These are phyloP conservation scores for Kwoniella shivajii DNA, from an alignment of 1,284 basidiomycete genomes.

Conservation along the genomic window DNA sequence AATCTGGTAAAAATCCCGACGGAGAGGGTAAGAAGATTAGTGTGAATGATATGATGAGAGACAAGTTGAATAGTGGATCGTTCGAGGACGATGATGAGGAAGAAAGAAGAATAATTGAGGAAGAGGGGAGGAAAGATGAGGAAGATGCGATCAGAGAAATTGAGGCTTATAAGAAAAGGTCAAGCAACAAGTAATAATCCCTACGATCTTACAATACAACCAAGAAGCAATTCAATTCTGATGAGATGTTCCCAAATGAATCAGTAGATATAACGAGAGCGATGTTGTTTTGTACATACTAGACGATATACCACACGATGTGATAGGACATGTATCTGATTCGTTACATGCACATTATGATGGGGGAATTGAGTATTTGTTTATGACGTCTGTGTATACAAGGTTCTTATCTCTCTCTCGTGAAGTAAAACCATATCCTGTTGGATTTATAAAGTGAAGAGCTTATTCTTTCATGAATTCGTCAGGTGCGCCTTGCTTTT, in stretches of 20 bases:
- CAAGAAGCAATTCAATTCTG: neutral
- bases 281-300: too few relatives aligned
- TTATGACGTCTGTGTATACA: too few relatives aligned
- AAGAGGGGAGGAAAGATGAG: constrained; percentile 45
- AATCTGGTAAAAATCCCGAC: constrained; percentile 63
- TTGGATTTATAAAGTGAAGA: neutral
- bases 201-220: too few relatives aligned
- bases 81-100: constrained; percentile 29
- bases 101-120: constrained; percentile 18
- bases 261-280: too few relatives aligned
- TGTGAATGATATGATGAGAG: constrained; percentile 33
- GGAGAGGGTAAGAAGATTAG: constrained; percentile 57
- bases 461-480: constrained; percentile 49
- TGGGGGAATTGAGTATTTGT: too few relatives aligned
- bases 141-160: constrained; percentile 46
- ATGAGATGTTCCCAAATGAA: neutral
- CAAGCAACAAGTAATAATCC: constrained; percentile 21
- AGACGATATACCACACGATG: too few relatives aligned
- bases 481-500: constrained; percentile 39
- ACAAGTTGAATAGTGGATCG: constrained; percentile 34
- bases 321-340: too few relatives aligned
- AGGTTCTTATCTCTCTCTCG: too few relatives aligned
- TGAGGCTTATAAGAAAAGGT: constrained; percentile 40
- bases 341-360: too few relatives aligned
- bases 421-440: too few relatives aligned